Conservation (phyloP, 148 eudicot species). For the Pharnaceum exiguum region DNA sequence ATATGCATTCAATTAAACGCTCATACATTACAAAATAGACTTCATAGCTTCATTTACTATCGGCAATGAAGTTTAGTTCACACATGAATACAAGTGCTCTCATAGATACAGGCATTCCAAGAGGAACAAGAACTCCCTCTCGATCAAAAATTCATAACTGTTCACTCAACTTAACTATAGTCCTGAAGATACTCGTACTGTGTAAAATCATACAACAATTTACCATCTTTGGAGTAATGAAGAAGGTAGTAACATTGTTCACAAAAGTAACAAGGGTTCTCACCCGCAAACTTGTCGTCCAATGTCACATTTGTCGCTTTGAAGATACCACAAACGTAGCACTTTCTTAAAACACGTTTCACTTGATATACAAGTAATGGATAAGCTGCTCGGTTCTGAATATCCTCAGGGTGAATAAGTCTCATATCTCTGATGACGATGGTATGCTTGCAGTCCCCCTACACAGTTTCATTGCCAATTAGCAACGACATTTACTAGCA, state of each 20-base stretch:
- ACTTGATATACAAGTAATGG: constrained; percentile 48
- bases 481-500: background rate
- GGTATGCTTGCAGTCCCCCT: constrained; percentile 89
- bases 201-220: constrained; percentile 18
- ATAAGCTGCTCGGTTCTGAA: constrained; percentile 69
- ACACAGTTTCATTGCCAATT: background rate
- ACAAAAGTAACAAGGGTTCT: constrained; percentile 63
- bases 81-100: no score
- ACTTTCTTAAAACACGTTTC: constrained; percentile 49
- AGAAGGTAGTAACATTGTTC: constrained; percentile 33
- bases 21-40: no score
- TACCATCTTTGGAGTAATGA: constrained; percentile 29
- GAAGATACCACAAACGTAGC: constrained; percentile 62
- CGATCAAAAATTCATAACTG: no score
- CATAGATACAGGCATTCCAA: no score
- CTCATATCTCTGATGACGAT: constrained; percentile 87
- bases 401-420: constrained; percentile 74
- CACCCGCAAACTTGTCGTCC: constrained; percentile 66
- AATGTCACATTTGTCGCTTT: constrained; percentile 67
- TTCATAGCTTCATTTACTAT: no score
- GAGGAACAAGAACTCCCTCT: no score
- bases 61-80: no score
- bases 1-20: no score
- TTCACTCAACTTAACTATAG: no score
- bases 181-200: constrained; percentile 35